Percentiles rank a stretch among this genome's conserved stretches.
phyloP scores from a whole-genome alignment of 2,329 filamentous ascomycete species.

The Microsporum audouinii region DNA sequence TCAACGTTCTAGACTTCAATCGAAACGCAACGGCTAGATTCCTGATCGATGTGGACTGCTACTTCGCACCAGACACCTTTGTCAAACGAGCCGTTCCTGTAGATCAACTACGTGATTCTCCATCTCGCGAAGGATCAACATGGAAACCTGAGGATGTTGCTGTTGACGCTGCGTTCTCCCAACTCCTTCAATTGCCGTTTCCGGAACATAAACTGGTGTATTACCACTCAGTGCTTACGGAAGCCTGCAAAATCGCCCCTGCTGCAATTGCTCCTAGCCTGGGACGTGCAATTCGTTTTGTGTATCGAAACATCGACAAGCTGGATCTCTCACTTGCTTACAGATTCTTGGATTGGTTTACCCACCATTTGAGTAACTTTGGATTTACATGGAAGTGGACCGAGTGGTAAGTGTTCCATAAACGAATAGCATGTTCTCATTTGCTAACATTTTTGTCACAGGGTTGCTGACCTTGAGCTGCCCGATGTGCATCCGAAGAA shows the following conservation, averaged over 20 bases:
- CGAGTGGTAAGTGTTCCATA: slow-evolving; percentile 56
- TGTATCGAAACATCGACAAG: slow-evolving; percentile 70
- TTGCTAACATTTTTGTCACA: slow-evolving; percentile 19
- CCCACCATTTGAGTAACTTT: slow-evolving; percentile 96
- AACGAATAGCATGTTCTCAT: background rate
- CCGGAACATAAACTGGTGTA: slow-evolving; percentile 93
- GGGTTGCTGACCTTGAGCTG: slow-evolving; percentile 68
- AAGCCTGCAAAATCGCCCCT: slow-evolving; percentile 89
- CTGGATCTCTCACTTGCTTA: slow-evolving; percentile 80
- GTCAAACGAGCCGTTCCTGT: slow-evolving; percentile 88
- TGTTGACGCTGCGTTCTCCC: slow-evolving; percentile 95
- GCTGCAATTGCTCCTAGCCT: slow-evolving; percentile 92
- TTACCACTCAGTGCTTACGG: slow-evolving; percentile 88
- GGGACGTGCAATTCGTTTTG: slow-evolving; percentile 79
- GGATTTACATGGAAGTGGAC: slow-evolving; percentile 99
- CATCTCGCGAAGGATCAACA: slow-evolving; percentile 55
- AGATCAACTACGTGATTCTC: slow-evolving; percentile 62
- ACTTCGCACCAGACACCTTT: slow-evolving; percentile 81
- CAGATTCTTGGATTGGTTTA: slow-evolving; percentile 93
- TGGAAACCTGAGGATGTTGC: slow-evolving; percentile 98
- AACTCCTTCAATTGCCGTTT: slow-evolving; percentile 74
- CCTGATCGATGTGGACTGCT: slow-evolving; percentile 88
- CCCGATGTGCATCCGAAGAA: slow-evolving; percentile 74
- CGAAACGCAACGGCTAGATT: slow-evolving; percentile 76
- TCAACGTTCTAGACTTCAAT: slow-evolving; percentile 90